Conservation (phyloP, 441 rosid genomes). For the Gossypium davidsonii region DNA sequence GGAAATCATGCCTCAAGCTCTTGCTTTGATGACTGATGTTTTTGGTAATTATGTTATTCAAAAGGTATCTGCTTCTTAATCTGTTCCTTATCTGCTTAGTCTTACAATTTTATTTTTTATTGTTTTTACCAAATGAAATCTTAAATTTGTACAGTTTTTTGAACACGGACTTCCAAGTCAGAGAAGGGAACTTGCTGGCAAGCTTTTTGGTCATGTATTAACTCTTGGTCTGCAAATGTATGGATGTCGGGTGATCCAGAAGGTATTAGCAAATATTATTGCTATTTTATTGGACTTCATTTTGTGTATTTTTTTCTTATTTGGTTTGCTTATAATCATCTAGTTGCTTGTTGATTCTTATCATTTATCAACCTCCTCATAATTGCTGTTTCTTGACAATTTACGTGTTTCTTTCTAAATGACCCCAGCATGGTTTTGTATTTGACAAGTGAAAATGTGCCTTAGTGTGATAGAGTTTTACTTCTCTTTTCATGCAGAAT, state of each 20-base stretch:
- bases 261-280: conserved; percentile 33
- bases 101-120: not conserved
- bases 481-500: not conserved
- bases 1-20: conserved; percentile 80
- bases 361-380: not conserved
- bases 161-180: conserved; percentile 74
- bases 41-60: conserved; percentile 92
- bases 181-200: conserved; percentile 63
- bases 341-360: not conserved
- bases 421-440: not conserved
- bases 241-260: conserved; percentile 83
- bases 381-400: not conserved
- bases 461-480: too few relatives aligned
- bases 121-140: not conserved
- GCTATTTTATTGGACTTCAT: not conserved
- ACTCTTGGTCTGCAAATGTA: conserved; percentile 81
- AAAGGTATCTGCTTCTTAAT: conserved; percentile 41
- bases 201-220: conserved; percentile 58
- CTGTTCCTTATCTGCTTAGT: not conserved
- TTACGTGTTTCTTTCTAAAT: not conserved
- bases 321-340: not conserved
- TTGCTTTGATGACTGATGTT: conserved; percentile 77
- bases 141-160: conserved; percentile 46
- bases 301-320: not conserved
- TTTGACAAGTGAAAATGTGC: not conserved